Evolutionary conservation across 352 stramenopile species (phyloP), one percentile per base, ranked within the genome.

Genomic region (Pelagophyceae sp.): DNA sequence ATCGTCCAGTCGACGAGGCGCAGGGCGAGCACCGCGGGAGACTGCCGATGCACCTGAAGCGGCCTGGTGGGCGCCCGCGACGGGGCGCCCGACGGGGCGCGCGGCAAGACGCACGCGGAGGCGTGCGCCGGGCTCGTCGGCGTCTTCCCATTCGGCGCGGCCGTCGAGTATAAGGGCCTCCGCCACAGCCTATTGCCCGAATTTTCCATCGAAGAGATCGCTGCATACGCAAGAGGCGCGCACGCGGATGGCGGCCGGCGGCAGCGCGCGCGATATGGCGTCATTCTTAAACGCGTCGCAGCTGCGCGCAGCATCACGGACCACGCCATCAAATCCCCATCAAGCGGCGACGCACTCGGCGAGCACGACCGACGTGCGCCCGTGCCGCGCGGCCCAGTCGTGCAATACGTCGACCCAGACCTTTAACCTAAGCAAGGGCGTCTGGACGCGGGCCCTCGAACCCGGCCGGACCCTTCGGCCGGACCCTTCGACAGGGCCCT

Each of bases 81-180:
- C 45, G 45, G 45, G 11, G 45, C 11, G 23, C 11, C 11, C 45
- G 45, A 54, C 45, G 45, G 23, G 11, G 45, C 11, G 11, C 11
- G 23, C 45, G 45, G 23, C 11, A 54, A 54, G 23, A 23, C 11
- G 11, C 11, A 54, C 45, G 45, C 11, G 11, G 45, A 54, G 23
- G 23, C 45, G 45, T 54, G 45, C 11, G 23, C 11, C 45, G 11
- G 11, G 45, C 11, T 74, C 71, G 60, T 67, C 77, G 27, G 20
- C n/a, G 25, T 78, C 77, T 3, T 72, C 38, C 77, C 70, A 72
- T 50, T 80, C 60, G 17, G 51, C 77, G 58, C 77, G 77, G 35
- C 77, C 72, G 50, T 51, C 77, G 31, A 38, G 54, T 31, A 77
- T n/a, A 35, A 78, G 71, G 29, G 76, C 77, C 0, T 58, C 27